Evolutionary conservation across 768 basidiomycete species (phyloP).

Genomic region (Termitomyces sp.): DNA sequence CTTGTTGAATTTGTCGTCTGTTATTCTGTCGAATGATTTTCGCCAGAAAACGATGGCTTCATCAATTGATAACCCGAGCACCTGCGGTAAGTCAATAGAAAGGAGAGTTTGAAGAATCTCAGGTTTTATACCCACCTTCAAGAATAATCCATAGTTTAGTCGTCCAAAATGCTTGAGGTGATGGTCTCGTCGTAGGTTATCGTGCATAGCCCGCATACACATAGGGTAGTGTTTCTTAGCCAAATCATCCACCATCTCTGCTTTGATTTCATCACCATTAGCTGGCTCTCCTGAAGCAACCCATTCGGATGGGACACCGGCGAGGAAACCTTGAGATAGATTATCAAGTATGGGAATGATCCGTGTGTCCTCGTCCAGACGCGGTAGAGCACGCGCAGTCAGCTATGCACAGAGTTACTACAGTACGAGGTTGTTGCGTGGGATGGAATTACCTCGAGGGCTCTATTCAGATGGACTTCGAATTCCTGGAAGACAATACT

Average conservation of each 20-base stretch:
- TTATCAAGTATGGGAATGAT: constrained; percentile 86
- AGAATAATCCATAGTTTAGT: constrained; percentile 87
- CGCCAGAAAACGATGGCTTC: constrained; percentile 95
- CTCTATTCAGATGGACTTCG: constrained; percentile 62
- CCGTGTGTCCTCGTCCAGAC: constrained; percentile 92
- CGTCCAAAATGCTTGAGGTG: constrained; percentile 94
- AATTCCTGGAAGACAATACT: constrained; percentile 90
- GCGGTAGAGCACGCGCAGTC: constrained; percentile 83
- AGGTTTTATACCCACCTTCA: constrained; percentile 61
- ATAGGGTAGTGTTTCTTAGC: constrained; percentile 88
- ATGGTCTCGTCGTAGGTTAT: constrained; percentile 66
- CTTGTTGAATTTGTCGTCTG: constrained; percentile 97
- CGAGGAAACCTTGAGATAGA: constrained; percentile 90
- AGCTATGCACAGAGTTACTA: constrained; percentile 39
- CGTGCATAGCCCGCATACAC: constrained; percentile 92
- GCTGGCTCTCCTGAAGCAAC: constrained; percentile 45
- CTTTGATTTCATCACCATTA: constrained; percentile 66
- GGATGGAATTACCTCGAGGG: constrained; percentile 62
- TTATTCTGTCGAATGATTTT: constrained; percentile 73
- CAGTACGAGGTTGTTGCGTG: neutral
- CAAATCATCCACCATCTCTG: constrained; percentile 91
- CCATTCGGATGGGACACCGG: constrained; percentile 88
- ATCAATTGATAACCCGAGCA: constrained; percentile 88
- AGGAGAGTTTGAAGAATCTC: neutral
- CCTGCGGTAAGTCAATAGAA: constrained; percentile 42